Evolutionary conservation across 306 rosid genomes (phyloP).

Genomic region (Fragaria ananassa): DNA sequence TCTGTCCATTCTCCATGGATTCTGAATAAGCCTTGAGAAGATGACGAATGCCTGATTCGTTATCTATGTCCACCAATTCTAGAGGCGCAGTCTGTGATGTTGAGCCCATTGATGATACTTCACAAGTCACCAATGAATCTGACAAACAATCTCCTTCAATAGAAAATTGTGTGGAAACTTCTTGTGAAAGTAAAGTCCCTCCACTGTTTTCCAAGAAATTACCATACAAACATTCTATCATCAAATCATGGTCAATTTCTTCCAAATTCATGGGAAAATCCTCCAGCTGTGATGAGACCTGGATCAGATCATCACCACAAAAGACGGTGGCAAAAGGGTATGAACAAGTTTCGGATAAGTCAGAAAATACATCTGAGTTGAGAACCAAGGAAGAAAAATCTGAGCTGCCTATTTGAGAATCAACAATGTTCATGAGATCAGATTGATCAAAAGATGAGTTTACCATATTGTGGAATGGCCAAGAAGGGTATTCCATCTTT

Average conservation of each 20-base stretch:
- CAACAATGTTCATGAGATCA: slow-evolving; percentile 30
- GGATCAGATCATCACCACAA: slow-evolving; percentile 22
- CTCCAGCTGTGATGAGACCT: slow-evolving; percentile 34
- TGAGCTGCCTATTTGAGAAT: slow-evolving; percentile 25
- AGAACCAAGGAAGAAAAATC: slow-evolving; percentile 29
- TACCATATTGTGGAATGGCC: slow-evolving; percentile 29
- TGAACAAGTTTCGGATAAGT: slow-evolving; percentile 18
- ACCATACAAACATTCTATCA: slow-evolving; percentile 10
- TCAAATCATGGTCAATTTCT: slow-evolving; percentile 24
- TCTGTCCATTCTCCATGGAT: slow-evolving; percentile 41
- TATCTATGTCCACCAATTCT: slow-evolving; percentile 43
- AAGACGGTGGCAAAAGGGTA: slow-evolving; percentile 23
- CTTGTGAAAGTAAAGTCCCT: slow-evolving; percentile 23
- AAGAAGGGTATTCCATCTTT: slow-evolving; percentile 39
- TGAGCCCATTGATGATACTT: slow-evolving; percentile 29
- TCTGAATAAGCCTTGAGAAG: slow-evolving; percentile 51
- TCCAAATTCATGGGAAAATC: slow-evolving; percentile 35
- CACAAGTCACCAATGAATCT: slow-evolving; percentile 39
- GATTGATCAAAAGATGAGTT: slow-evolving; percentile 32
- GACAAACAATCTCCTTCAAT: slow-evolving; percentile 31
- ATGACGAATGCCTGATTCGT: slow-evolving; percentile 39
- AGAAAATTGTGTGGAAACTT: slow-evolving; percentile 24
- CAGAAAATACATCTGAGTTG: slow-evolving; percentile 16
- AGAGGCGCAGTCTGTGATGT: slow-evolving; percentile 31
- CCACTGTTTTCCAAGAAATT: slow-evolving; percentile 34